These are phyloP conservation scores for Ziziphus jujuba DNA, from an alignment of 306 rosid genomes.

Conservation along the genomic window DNA sequence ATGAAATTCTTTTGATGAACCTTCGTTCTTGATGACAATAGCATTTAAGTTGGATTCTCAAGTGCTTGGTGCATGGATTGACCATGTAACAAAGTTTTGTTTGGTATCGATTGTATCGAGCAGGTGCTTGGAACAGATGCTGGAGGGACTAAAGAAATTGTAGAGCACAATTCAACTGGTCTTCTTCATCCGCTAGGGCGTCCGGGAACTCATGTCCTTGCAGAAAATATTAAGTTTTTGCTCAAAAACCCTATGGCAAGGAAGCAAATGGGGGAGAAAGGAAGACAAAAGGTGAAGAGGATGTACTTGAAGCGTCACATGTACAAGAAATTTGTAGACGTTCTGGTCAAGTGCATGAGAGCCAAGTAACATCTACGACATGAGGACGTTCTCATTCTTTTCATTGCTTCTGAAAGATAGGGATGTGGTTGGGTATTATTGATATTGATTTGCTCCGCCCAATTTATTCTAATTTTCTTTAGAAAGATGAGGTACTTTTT, in stretches of 20 bases:
- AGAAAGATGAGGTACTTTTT: conserved; percentile 4
- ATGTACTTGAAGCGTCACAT: conserved; percentile 81
- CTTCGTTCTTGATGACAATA: too few species aligned
- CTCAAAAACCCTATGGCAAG: conserved; percentile 54
- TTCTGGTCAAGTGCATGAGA: conserved; percentile 71
- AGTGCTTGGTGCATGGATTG: background rate
- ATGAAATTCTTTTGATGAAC: too few species aligned
- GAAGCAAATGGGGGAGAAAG: conserved; percentile 72
- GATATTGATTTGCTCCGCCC: background rate
- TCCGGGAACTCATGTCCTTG: conserved; percentile 49
- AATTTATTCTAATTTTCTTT: background rate
- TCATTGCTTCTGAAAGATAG: conserved; percentile 22
- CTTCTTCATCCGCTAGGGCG: conserved; percentile 76
- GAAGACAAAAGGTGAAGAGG: conserved; percentile 67
- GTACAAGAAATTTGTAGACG: conserved; percentile 75
- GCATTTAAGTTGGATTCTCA: too few species aligned
- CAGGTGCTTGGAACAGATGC: conserved; percentile 92
- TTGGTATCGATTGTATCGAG: conserved; percentile 22
- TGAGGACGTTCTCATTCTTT: conserved; percentile 37
- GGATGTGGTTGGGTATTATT: conserved; percentile 21
- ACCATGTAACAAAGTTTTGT: background rate
- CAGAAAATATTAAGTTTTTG: conserved; percentile 61
- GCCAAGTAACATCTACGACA: conserved; percentile 38
- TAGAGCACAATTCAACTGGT: conserved; percentile 79
- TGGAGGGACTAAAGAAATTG: conserved; percentile 89